Evolutionary conservation across 2,329 filamentous ascomycete genomes (phyloP), one percentile per base, ranked within the genome.

Genomic region (Colletotrichum sp.): DNA sequence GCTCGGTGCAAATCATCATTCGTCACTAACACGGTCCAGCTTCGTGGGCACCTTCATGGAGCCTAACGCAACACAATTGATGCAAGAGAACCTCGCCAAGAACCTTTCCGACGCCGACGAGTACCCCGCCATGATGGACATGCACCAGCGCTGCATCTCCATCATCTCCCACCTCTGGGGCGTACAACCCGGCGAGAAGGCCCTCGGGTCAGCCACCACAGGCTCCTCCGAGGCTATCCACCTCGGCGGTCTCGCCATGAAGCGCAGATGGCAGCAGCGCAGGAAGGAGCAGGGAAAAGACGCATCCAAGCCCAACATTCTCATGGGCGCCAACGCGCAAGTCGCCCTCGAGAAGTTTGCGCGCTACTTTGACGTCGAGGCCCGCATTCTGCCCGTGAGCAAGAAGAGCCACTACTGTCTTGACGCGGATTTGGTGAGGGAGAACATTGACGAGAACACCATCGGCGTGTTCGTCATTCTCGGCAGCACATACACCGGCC

Each of bases 1-100:
- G 9, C 6, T 8, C n/a, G 3, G 6, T 52, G 7, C 2, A 6
- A 1, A 18, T 3, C 6, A 18, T 1, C 10, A 7, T 32, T 32
- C 32, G 32, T 32, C 21, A 66, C 60, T 75, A 30, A 67, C 78
- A 78, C 28, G 44, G 3, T 36, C 7, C 28, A 91, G 90, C 79
- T 95, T 95, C 76, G 93, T 95, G 2, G 90, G 91, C 49, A 95
- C 93, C 1, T 95, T 93, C 80, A 93, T 94, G 91, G 93, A 95
- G 80, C 87, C 89, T 13, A 90, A 93, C 79, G 93, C 91, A 7
- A 88, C 91, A 73, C 85, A 90, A 72, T 87, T 95, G 59, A 92
- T 95, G 88, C 84, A 90, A 24, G 92, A 94, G 79, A 94, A 95
- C 75, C 83, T 95, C 57, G 88, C 89, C 75, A 95, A 95, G 85